A percentile compares a stretch with the other conserved stretches of the same genome.
Evolutionary conservation across 2,329 filamentous ascomycete genomes (phyloP).

Genomic region (Cadophora sp.): DNA sequence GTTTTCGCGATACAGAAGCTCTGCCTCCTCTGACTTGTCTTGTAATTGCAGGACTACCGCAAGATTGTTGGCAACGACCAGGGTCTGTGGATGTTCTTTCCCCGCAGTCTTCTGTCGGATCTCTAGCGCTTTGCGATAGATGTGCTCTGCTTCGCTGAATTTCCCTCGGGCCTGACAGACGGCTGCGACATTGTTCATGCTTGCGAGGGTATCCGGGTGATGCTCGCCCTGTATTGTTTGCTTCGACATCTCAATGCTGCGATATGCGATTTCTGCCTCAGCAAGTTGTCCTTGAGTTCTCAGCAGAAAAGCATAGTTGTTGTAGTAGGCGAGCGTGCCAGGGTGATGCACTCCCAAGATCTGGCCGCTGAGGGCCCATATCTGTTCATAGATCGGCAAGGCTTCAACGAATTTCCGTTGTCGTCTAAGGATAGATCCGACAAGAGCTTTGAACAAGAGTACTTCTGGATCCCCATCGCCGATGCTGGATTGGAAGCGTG

Average conservation of each 20-base stretch:
- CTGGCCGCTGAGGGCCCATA: background rate
- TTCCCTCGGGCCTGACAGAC: background rate
- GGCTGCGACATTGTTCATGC: background rate
- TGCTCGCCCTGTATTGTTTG: background rate
- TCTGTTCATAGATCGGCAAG: background rate
- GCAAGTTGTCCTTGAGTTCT: background rate
- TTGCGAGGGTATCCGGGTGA: background rate
- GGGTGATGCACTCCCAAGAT: background rate
- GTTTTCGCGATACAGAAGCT: background rate
- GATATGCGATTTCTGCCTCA: background rate
- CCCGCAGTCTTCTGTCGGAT: background rate
- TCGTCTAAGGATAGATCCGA: background rate
- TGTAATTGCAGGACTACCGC: background rate
- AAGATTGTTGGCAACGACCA: background rate
- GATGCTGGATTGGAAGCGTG: background rate
- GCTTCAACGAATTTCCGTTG: background rate
- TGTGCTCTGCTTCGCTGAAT: background rate
- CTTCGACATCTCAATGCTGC: background rate
- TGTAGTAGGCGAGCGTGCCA: background rate
- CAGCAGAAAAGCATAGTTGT: background rate
- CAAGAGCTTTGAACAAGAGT: background rate
- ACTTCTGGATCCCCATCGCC: background rate
- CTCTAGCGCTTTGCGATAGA: background rate
- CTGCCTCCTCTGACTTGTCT: background rate
- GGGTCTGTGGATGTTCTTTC: background rate